Percentiles rank a stretch among this genome's conserved stretches.
Conservation (phyloP, 306 rosid species). For the Corylus americana region DNA sequence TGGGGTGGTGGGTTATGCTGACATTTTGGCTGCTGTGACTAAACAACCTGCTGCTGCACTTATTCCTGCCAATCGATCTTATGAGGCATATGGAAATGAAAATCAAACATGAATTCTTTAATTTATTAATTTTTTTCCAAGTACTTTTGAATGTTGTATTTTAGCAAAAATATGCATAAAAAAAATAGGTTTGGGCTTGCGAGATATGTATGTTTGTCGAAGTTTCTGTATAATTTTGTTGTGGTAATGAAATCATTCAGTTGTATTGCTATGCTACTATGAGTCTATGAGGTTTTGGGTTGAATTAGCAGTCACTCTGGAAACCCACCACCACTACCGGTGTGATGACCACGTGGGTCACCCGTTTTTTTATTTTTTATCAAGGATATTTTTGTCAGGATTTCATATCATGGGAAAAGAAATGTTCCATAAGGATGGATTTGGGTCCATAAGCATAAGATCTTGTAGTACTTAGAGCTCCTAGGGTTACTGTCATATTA, state of each 20-base stretch:
- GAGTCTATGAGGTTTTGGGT: too few species aligned
- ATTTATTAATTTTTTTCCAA: neutral
- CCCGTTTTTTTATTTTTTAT: too few species aligned
- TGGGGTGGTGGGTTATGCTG: conserved; percentile 86
- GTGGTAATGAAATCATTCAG: conserved; percentile 13
- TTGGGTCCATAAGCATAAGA: too few species aligned
- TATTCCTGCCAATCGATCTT: conserved; percentile 44
- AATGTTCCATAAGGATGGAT: too few species aligned
- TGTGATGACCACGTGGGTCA: too few species aligned
- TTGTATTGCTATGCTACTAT: neutral
- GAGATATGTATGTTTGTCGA: conserved; percentile 14
- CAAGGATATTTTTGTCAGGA: too few species aligned
- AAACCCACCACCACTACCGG: too few species aligned
- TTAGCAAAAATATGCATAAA: conserved; percentile 5
- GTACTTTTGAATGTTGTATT: neutral
- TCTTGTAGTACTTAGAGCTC: too few species aligned
- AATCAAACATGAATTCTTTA: conserved; percentile 42
- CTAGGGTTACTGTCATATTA: too few species aligned
- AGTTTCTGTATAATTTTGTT: conserved; percentile 1
- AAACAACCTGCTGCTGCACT: conserved; percentile 55
- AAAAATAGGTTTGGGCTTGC: conserved; percentile 5
- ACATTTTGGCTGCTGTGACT: conserved; percentile 82
- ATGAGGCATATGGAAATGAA: conserved; percentile 52
- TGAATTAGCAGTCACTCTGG: too few species aligned
- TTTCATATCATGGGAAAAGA: too few species aligned